These are phyloP conservation scores for Candida glucosophila DNA, from an alignment of 1,139 yeast genomes.

Conservation along the genomic window DNA sequence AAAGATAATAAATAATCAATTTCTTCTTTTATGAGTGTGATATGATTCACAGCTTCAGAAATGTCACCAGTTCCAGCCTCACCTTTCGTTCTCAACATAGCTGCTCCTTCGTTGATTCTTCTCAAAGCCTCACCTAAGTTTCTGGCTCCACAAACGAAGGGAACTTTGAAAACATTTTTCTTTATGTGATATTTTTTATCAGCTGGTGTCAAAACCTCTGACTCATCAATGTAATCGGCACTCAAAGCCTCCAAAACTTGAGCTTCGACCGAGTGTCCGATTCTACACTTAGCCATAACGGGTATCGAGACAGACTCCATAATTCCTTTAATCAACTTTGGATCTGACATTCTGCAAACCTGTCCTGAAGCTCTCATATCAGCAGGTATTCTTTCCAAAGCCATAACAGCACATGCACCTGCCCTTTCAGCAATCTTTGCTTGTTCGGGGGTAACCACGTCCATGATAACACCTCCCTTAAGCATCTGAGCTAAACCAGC, in stretches of 20 bases:
- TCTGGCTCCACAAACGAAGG: conserved; percentile 83
- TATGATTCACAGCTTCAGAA: conserved; percentile 78
- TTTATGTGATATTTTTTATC: conserved; percentile 61
- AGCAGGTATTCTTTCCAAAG: conserved; percentile 79
- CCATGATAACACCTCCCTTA: conserved; percentile 56
- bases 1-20: conserved; percentile 40
- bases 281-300: conserved; percentile 85
- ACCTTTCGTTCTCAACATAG: conserved; percentile 83
- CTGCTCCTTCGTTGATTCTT: conserved; percentile 78
- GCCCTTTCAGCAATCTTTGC: conserved; percentile 67
- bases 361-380: conserved; percentile 80
- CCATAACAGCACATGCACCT: conserved; percentile 92
- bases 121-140: conserved; percentile 81
- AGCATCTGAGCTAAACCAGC: conserved; percentile 86
- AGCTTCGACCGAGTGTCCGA: conserved; percentile 82
- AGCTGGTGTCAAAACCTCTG: conserved; percentile 79
- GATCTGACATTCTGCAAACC: conserved; percentile 85
- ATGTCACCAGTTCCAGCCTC: conserved; percentile 90
- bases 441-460: conserved; percentile 45
- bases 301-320: conserved; percentile 68
- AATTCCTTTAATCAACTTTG: conserved; percentile 69
- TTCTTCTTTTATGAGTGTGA: conserved; percentile 49
- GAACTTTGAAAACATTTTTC: conserved; percentile 57
- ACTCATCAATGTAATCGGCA: conserved; percentile 78
- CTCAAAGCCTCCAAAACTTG: conserved; percentile 67